Evolutionary conservation across 2,329 filamentous ascomycete genomes (phyloP), one percentile per base, ranked within the genome.

Genomic region (Verticillium nonalfalfae): DNA sequence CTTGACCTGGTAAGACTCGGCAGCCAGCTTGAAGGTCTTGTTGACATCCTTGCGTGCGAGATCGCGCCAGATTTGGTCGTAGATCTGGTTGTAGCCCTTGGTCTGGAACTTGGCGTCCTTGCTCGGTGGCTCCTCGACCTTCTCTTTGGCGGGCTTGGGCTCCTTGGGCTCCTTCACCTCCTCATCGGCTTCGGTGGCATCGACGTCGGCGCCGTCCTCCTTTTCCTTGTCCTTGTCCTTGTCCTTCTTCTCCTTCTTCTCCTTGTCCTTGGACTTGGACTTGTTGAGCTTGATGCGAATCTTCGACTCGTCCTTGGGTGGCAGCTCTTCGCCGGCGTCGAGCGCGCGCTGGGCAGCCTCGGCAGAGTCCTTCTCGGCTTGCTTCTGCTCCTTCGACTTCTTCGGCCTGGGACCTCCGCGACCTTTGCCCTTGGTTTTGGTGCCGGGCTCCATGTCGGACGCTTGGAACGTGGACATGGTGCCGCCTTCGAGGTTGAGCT

Each of bases 21-120:
- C 86, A 61, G 96, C 96, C 72, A 97, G 84, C 67, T 95, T 91
- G 73, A 87, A 93, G 0, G 96, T 91, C 78, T 97, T 98, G 70
- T 90, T 91, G 63, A 97, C 90, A 73, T 97, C 93, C 73, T 97
- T 97, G 63, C 92, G 88, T 2, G 94, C 91, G 69, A 99, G 87
- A 71, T 99, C 95, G 66, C 94, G 90, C 89, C 92, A 96, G 66
- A 98, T 98, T 74, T 97, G 93, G 70, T 97, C 93, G 74, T 97
- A 97, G 62, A 99, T 94, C 74, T 96, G 93, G 70, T 96, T 93
- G 78, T 96, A 99, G 18, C 91, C 93, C 73, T 97, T 96, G 58
- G 93, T 95, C 67, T 91, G 88, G 75, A 91, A 95, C 63, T 84
- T 83, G 63, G 85, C 83, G 63, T 88, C 83, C 26, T 85, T 80